Evolutionary conservation across 208 protist genomes (phyloP).

Genomic region (Endotrypanum monterogeii): DNA sequence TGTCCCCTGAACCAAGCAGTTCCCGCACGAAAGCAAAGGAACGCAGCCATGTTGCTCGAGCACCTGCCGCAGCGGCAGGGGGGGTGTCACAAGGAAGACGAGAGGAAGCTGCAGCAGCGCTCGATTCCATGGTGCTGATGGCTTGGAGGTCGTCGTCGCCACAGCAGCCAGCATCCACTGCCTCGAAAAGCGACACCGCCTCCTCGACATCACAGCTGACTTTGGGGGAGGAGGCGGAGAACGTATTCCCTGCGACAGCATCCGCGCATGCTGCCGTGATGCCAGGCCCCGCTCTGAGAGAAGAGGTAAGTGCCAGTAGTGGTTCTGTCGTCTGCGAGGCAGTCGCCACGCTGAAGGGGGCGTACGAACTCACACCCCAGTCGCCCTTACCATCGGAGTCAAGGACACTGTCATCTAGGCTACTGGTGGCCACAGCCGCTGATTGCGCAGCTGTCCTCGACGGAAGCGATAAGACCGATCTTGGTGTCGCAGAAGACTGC

Average conservation of each 20-base stretch:
- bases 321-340: too few species aligned
- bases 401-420: not conserved
- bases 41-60: not conserved
- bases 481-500: slow-evolving; percentile 1
- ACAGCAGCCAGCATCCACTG: too few species aligned
- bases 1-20: not conserved
- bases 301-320: too few species aligned
- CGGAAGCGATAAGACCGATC: not conserved
- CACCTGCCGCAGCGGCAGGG: not conserved
- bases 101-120: not conserved
- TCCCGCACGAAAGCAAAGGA: not conserved
- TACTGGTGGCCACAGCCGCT: not conserved
- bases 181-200: too few species aligned
- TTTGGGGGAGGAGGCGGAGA: too few species aligned
- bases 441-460: not conserved
- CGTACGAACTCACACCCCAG: not conserved
- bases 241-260: too few species aligned
- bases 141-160: not conserved
- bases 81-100: not conserved
- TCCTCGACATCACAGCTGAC: too few species aligned
- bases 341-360: not conserved
- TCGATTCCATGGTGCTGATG: not conserved
- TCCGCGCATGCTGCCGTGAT: too few species aligned
- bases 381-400: not conserved
- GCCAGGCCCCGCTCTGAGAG: too few species aligned